Evolutionary conservation across 2,329 filamentous ascomycete genomes (phyloP), one percentile per base, ranked within the genome.

Genomic region (Hypoxylon sp.): DNA sequence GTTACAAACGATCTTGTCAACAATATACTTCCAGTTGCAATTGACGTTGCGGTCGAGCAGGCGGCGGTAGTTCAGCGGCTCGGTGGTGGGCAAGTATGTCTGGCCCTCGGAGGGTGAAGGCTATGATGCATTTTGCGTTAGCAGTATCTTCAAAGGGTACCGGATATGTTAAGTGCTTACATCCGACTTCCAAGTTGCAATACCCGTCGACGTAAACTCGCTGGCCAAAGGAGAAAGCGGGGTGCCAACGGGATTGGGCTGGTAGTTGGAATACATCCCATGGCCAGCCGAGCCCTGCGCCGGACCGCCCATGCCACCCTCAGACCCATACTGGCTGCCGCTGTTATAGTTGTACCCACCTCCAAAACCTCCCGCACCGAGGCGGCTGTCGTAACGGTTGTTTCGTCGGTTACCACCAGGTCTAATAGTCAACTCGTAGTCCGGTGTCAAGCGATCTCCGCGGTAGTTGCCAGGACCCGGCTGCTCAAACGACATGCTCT

Each of bases 1-100:
- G 81, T 94, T 97, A 86, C 93, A 96, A 70, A 99, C 94, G 75
- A 99, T 99, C 84, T 98, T 98, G 82, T 99, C 94, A 57, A 99
- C 95, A 71, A 99, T 97, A 77, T 97, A 97, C 80, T 95, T 97
- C 95, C 94, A 99, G 81, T 99, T 96, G 80, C 94, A 98, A 74
- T 92, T 97, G 78, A 97, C 93, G 75, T 94, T 97, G 74, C 94
- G 93, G 75, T 99, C 95, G 48, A 98, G 87, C 39, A 99, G 86
- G 58, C 94, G 93, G 64, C 95, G 93, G 74, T 98, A 99, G 79
- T 99, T 98, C 72, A 98, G 86, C 10, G 94, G 95, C 78, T 99
- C 95, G 6, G 91, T 91, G 3, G 93, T 90, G 10, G 91, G 89
- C 26, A 97, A 81, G 75, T 96, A 97, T 0, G 92, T 95, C 72